Evolutionary conservation across 2,329 filamentous ascomycete species (phyloP).

Genomic region (Neofusicoccum sp.): DNA sequence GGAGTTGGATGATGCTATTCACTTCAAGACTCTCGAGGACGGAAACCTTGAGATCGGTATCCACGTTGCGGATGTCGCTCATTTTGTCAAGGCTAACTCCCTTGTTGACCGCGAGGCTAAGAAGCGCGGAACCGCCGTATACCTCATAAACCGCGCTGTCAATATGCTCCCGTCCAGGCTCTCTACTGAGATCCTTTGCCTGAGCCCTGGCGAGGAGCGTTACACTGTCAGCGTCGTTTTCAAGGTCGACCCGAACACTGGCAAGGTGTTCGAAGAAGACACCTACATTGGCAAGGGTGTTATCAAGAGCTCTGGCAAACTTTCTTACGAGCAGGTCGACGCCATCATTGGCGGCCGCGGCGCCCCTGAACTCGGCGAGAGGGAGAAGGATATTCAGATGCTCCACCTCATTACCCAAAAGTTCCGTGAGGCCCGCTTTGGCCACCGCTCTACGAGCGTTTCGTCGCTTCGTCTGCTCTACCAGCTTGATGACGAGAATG

Average conservation of each 20-base stretch:
- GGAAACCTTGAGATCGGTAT: constrained; percentile 92
- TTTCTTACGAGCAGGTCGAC: constrained; percentile 86
- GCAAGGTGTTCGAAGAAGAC: constrained; percentile 78
- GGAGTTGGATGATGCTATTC: constrained; percentile 89
- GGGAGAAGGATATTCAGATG: constrained; percentile 76
- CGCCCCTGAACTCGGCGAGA: constrained; percentile 64
- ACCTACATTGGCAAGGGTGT: constrained; percentile 93
- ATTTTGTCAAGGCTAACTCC: constrained; percentile 96
- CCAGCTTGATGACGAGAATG: constrained; percentile 96
- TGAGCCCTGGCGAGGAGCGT: constrained; percentile 84
- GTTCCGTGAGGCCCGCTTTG: constrained; percentile 86
- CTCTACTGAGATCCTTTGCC: constrained; percentile 82
- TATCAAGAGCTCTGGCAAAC: constrained; percentile 85
- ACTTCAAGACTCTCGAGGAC: constrained; percentile 81
- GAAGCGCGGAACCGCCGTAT: constrained; percentile 95
- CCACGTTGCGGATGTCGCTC: constrained; percentile 91
- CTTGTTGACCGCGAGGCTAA: constrained; percentile 95
- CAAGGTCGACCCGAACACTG: constrained; percentile 80
- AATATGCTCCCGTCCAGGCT: constrained; percentile 86
- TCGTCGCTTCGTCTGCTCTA: constrained; percentile 86
- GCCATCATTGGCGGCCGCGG: constrained; percentile 69
- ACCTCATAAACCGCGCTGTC: constrained; percentile 87
- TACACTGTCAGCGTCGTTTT: constrained; percentile 93
- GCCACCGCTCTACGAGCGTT: constrained; percentile 75
- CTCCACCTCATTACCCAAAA: constrained; percentile 82